A percentile compares a stretch with the other conserved stretches of the same genome.
phyloP scores from a whole-genome alignment of 148 eudicot genomes.

The Euryodendron excelsum region DNA sequence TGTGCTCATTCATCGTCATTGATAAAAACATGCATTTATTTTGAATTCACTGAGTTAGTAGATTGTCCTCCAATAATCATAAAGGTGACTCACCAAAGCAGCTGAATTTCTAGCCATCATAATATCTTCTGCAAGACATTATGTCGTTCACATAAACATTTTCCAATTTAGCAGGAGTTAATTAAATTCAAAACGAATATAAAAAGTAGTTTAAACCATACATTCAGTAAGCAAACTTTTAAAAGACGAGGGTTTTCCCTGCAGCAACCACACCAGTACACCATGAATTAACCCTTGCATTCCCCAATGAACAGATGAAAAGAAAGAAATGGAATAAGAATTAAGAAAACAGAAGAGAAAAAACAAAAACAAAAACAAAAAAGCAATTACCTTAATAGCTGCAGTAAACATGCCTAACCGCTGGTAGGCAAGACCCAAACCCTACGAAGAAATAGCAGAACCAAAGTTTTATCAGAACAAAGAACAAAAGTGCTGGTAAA shows the following conservation, averaged over 20 bases:
- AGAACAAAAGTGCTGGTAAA: neutral
- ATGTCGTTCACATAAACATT: neutral
- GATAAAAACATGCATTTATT: neutral
- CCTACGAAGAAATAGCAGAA: slow-evolving; percentile 33
- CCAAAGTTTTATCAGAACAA: neutral
- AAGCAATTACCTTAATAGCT: slow-evolving; percentile 69
- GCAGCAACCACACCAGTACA: neutral
- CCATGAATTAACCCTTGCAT: neutral
- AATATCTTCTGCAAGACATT: neutral
- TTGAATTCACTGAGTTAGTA: neutral
- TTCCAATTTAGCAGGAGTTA: neutral
- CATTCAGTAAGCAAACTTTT: slow-evolving; percentile 3
- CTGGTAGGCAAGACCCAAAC: slow-evolving; percentile 86
- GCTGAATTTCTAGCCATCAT: neutral
- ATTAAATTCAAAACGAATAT: neutral
- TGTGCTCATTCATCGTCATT: neutral
- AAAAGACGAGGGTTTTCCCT: neutral
- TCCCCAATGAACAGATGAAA: neutral
- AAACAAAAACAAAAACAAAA: neutral
- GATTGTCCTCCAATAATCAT: neutral
- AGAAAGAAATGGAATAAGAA: neutral
- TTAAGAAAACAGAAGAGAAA: neutral
- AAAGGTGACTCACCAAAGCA: neutral
- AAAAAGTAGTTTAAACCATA: neutral
- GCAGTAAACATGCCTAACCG: slow-evolving; percentile 94